Evolutionary conservation across 176 grass and related monocot species (phyloP), one percentile per base, ranked within the genome.

Genomic region (Musa acuminata): DNA sequence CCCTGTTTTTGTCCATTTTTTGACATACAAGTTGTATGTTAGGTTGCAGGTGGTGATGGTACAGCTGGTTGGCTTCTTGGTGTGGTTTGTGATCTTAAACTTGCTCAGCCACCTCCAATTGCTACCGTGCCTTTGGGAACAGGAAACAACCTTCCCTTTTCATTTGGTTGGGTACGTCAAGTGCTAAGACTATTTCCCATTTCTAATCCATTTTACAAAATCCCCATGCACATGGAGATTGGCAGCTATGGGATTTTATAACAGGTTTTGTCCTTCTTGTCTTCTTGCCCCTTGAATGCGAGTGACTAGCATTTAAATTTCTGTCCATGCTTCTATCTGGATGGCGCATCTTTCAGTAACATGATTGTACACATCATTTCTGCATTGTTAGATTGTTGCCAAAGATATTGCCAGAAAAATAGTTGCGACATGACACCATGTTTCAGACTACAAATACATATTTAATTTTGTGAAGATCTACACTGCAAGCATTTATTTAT

Each of bases 1-100:
- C 35, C 35, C 24, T 77, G 13, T 12, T 50, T 11, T 80, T 64
- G 48, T 62, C 2, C 48, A 35, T 75, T 74, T 82, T 8, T 60
- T 84, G 65, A 81, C 67, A 73, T 2, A 64, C 72, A 60, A 84
- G 27, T 71, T 74, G 72, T 80, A 58, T 74, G 82, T 59, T 75
- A 97, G 93, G 93, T 97, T 88, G 93, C 93, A 75, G 93, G 93
- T 9, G 93, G 93, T 4, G 93, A 97, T 85, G 93, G 93, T 77
- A 97, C 93, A 67, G 90, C 93, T 52, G 92, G 93, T 73, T 97
- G 94, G 94, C 80, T 97, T 75, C 90, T 93, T 81, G 94, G 94
- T 53, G 94, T 93, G 9, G 90, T 97, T 13, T 90, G 85, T 54
- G 94, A 97, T 71, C 87, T 97, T 82, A 97, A 90, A 83, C 87